Evolutionary conservation across 768 basidiomycete species (phyloP), one percentile per base, ranked within the genome.

Genomic region (Tylopilus plumbeoviolaceoides): DNA sequence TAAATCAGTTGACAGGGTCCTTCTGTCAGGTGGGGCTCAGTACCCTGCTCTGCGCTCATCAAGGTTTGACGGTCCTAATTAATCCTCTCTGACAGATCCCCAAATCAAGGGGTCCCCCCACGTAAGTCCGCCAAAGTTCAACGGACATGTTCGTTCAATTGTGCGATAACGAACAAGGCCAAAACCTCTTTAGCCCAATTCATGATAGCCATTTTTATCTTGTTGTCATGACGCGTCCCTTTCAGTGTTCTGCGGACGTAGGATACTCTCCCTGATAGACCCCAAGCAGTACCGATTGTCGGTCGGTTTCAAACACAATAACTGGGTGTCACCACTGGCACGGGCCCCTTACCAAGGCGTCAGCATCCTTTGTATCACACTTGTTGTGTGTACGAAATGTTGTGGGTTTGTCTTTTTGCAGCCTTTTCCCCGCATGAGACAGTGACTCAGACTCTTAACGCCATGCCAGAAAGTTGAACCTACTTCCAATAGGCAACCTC

Each of bases 41-140:
- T 31, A 33, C 10, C 33, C 18, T 51, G 28, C 44, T 7, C 36
- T 57, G 53, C 59, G 47, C 46, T 61, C 60, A 62, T 51, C 61
- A 63, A 54, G 51, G 62, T 62, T 65, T 65, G 64, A 66, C 48
- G 55, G 51, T 33, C 27, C 12, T 17, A 50, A 66, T 54, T 45
- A 54, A 48, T 61, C 59, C 45, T 51, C 57, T 55, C 57, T 61
- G 27, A 51, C 51, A n/a, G n/a, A n/a, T n/a, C n/a, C n/a, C 62
- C 42, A 59, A 53, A 57, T 55, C 47, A 44, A 61, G 53, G 55
- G 43, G 35, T 18, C 30, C 41, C 18, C 47, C 63, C 62, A 66
- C 60, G 55, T 64, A 62, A 64, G 47, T 53, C 52, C 48, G 47
- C 60, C n/a, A n/a, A n/a, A n/a, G n/a, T n/a, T n/a, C n/a, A n/a